These are phyloP conservation scores for Diaporthe vaccinii DNA, from an alignment of 2,329 filamentous ascomycete genomes.

Conservation along the genomic window DNA sequence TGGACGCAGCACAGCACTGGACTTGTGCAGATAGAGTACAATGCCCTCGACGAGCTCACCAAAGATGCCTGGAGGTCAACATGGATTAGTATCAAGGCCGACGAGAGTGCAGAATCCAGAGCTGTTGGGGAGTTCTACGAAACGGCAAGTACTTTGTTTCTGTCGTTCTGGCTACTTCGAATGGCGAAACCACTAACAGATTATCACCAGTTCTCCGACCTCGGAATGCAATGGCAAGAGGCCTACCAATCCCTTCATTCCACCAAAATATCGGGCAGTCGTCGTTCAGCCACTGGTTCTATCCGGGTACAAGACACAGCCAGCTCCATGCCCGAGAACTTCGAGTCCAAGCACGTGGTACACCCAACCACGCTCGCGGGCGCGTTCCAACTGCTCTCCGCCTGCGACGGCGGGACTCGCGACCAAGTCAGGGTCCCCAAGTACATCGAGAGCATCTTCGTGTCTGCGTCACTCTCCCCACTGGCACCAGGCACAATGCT, in stretches of 20 bases:
- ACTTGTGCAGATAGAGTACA: constrained; percentile 15
- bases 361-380: constrained; percentile 22
- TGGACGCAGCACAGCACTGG: constrained; percentile 29
- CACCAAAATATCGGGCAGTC: neutral
- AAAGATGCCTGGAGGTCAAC: neutral
- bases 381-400: constrained; percentile 18
- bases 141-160: neutral
- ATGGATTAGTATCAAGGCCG: neutral
- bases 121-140: constrained; percentile 1
- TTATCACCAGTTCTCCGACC: neutral
- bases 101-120: neutral
- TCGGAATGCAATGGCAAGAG: constrained; percentile 16
- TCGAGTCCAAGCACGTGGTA: constrained; percentile 21
- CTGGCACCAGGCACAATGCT: constrained; percentile 17
- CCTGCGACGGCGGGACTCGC: neutral
- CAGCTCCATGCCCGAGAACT: constrained; percentile 11
- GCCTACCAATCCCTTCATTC: neutral
- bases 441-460: constrained; percentile 28
- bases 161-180: too few species aligned
- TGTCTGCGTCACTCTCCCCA: neutral
- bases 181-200: neutral
- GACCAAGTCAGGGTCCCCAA: constrained; percentile 16
- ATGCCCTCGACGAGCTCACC: neutral
- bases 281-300: neutral
- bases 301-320: constrained; percentile 8